Percentiles rank a stretch among this genome's conserved stretches.
These are phyloP conservation scores for Solanum chiquidenum DNA, from an alignment of 257 asterid species.

Conservation along the genomic window DNA sequence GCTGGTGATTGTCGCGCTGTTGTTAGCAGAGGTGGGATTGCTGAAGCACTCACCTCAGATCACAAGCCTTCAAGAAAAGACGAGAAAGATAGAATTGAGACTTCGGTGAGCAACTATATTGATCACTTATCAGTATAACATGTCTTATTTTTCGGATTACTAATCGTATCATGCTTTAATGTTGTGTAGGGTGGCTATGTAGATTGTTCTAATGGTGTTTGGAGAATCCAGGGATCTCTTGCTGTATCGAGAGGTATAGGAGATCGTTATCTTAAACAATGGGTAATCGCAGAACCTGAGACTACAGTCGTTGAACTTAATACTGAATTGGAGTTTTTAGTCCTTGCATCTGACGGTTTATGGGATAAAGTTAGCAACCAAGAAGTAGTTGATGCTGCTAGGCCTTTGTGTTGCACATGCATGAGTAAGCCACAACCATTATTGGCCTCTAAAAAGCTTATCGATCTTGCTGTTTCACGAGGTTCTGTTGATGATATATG, in stretches of 20 bases:
- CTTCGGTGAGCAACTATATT: constrained; percentile 31
- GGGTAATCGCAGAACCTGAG: constrained; percentile 81
- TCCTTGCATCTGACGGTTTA: constrained; percentile 91
- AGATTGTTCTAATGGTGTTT: constrained; percentile 46
- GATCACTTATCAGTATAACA: background rate
- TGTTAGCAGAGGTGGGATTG: constrained; percentile 53
- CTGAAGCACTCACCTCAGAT: constrained; percentile 71
- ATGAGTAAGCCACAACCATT: constrained; percentile 27
- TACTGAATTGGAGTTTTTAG: constrained; percentile 56
- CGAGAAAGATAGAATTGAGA: constrained; percentile 56
- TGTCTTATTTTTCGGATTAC: background rate
- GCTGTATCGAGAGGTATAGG: constrained; percentile 89
- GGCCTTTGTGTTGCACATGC: constrained; percentile 33
- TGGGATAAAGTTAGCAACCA: constrained; percentile 95
- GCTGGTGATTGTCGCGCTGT: constrained; percentile 94
- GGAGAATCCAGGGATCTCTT: constrained; percentile 78
- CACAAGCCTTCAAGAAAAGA: constrained; percentile 74
- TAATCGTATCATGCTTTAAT: background rate
- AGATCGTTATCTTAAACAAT: constrained; percentile 73
- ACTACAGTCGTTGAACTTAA: constrained; percentile 34
- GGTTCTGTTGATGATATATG: constrained; percentile 73
- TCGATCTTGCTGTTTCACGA: constrained; percentile 56
- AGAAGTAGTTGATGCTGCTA: constrained; percentile 66
- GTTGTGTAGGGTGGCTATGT: constrained; percentile 71
- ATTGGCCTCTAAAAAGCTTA: constrained; percentile 53